Base-by-base conservation (phyloP, 1,139 yeast genomes). In the Candida pseudoviswanathii region DNA sequence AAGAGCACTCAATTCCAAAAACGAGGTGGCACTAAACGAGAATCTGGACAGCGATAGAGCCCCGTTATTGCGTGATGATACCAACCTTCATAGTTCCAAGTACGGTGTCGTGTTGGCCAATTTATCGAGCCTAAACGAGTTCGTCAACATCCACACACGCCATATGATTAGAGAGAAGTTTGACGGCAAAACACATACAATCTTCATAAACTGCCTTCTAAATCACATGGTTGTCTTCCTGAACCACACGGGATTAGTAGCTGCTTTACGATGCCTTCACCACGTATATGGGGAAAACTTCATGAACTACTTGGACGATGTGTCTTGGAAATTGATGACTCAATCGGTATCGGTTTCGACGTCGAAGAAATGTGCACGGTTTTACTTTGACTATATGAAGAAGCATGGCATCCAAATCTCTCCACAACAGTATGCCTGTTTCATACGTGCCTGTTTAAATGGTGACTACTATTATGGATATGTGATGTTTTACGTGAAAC, bases 191-290 rank as follows among this genome's bases (percentile, higher is more conserved):
- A 68, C 76, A 4, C 53, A 61, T 10, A 63, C 59, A 3, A 46
- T 73, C 3, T 72, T 75, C 50, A 54, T 73, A 25, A 72, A 74
- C 54, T 73, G 80, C 52, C 44, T 74, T 5, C 56, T 76, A 26
- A 67, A 71, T 51, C 80, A 75, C 55, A 56, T 73, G 24, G 63
- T 62, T 39, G 49, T 66, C 11, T 62, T 67, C 51, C 78, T 73
- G 50, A 74, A 73, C 52, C 69, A 71, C 44, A 60, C 73, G 0
- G 78, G 73, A 0, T 55, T 66, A 2, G 62, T 64, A 0, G 55
- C 59, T 36, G 66, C 64, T 0, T 55, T 75, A 9, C 45, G 51
- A 3, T 56, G 56, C 4, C 47, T 73, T 6, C 58, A 63, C 29
- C 50, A 55, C 21, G 3, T 27, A 26, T 25, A 58, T 16, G 62